Evolutionary conservation across 768 basidiomycete genomes (phyloP).

Genomic region (Panus rudis): DNA sequence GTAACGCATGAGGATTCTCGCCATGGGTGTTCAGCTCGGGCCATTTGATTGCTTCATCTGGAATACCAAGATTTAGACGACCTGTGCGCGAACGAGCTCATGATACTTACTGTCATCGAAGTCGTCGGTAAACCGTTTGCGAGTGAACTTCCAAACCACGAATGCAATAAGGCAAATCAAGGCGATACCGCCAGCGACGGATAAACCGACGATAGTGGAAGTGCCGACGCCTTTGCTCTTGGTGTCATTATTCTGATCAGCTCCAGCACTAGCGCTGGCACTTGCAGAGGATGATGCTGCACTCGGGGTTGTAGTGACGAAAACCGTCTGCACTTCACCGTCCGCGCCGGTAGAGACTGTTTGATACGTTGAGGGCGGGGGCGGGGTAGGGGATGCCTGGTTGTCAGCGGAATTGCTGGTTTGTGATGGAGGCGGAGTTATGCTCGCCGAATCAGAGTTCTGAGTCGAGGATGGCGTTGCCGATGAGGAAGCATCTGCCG

Average conservation of each 20-base stretch:
- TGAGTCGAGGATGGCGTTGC: neutral
- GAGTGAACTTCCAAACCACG: conserved; percentile 81
- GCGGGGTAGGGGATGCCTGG: neutral
- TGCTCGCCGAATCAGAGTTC: conserved; percentile 12
- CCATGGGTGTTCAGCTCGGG: conserved; percentile 72
- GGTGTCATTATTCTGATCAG: conserved; percentile 15
- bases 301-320: conserved; percentile 3
- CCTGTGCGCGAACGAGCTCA: neutral
- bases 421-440: conserved; percentile 3
- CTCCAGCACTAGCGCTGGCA: conserved; percentile 19
- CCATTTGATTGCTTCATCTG: conserved; percentile 87
- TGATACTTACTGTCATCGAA: conserved; percentile 70
- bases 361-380: conserved; percentile 1
- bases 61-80: conserved; percentile 5
- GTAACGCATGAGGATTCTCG: conserved; percentile 40
- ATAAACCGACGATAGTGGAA: conserved; percentile 73
- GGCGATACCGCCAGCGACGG: conserved; percentile 76
- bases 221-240: conserved; percentile 41
- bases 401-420: neutral
- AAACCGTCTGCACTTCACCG: conserved; percentile 1
- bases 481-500: neutral
- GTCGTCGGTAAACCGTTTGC: conserved; percentile 60
- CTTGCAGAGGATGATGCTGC: conserved; percentile 13
- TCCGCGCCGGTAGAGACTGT: conserved; percentile 1
- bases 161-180: conserved; percentile 65